Evolutionary conservation across 1,139 yeast genomes (phyloP).

Genomic region (Protomyces inouyei): DNA sequence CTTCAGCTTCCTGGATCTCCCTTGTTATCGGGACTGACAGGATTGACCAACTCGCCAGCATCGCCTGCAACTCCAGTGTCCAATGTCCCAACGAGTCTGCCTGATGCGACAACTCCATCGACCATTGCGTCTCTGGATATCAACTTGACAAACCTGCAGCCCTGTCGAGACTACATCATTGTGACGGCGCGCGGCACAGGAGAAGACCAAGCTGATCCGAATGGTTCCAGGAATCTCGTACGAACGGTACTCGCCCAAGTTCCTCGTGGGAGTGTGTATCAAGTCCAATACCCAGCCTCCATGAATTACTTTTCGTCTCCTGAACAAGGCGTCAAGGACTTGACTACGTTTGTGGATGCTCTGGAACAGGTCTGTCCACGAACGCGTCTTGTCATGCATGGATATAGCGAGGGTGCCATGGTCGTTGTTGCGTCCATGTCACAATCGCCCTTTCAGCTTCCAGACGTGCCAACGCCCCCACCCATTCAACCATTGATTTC

Average conservation of each 20-base stretch:
- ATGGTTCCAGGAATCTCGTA: constrained; percentile 2
- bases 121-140: background rate
- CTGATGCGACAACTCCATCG: background rate
- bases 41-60: background rate
- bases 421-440: constrained; percentile 5
- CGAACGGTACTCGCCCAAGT: constrained; percentile 3
- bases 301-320: constrained; percentile 3
- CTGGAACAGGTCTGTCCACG: constrained; percentile 6
- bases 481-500: background rate
- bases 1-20: background rate
- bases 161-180: constrained; percentile 12
- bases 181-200: constrained; percentile 19
- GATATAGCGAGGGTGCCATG: constrained; percentile 24
- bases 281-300: constrained; percentile 17
- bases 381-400: constrained; percentile 1
- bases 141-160: background rate
- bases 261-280: constrained; percentile 12
- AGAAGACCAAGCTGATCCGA: constrained; percentile 10
- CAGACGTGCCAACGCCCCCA: background rate
- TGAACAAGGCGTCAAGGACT: constrained; percentile 12
- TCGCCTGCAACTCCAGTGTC: background rate
- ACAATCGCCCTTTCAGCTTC: background rate
- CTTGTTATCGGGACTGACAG: too few species aligned
- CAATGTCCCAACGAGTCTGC: background rate
- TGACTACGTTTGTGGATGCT: constrained; percentile 1